Evolutionary conservation across 768 basidiomycete species (phyloP).

Genomic region (Clavaria fumosa): DNA sequence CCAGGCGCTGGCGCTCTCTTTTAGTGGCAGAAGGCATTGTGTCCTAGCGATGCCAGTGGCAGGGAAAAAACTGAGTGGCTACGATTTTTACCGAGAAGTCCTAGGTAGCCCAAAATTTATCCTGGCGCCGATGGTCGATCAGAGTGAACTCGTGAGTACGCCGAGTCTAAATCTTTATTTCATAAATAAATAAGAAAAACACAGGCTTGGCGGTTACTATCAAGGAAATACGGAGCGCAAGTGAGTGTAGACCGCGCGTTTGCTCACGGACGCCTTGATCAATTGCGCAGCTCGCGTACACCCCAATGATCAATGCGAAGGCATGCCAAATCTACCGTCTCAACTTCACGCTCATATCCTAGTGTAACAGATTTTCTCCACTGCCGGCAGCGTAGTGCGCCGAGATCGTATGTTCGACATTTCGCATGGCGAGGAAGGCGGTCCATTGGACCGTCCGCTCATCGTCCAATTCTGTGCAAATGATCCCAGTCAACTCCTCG

Average conservation of each 20-base stretch:
- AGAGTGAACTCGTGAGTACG: slow-evolving; percentile 76
- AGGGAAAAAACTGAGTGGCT: slow-evolving; percentile 43
- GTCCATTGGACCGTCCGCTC: slow-evolving; percentile 61
- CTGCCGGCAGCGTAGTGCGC: slow-evolving; percentile 35
- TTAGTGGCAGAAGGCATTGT: no score
- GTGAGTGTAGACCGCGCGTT: slow-evolving; percentile 22
- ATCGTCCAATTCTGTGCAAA: slow-evolving; percentile 94
- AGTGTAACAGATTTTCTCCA: slow-evolving; percentile 41
- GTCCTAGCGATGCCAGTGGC: no score
- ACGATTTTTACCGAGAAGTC: slow-evolving; percentile 68
- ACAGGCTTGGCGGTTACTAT: slow-evolving; percentile 82
- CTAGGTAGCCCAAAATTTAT: slow-evolving; percentile 79
- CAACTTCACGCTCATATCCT: background rate
- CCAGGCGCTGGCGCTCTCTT: no score
- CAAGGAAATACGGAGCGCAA: slow-evolving; percentile 70
- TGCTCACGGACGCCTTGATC: background rate
- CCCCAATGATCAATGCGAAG: slow-evolving; percentile 97
- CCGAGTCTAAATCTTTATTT: slow-evolving; percentile 4
- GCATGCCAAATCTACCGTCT: slow-evolving; percentile 13
- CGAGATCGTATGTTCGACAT: slow-evolving; percentile 56
- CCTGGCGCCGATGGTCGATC: slow-evolving; percentile 98
- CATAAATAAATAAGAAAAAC: slow-evolving; percentile 4
- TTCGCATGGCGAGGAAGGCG: slow-evolving; percentile 68
- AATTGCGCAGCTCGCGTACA: slow-evolving; percentile 58
- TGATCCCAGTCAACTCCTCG: slow-evolving; percentile 61